Base-by-base conservation (phyloP, 495 filamentous ascomycete genomes). In the Annulohypoxylon stygium region DNA sequence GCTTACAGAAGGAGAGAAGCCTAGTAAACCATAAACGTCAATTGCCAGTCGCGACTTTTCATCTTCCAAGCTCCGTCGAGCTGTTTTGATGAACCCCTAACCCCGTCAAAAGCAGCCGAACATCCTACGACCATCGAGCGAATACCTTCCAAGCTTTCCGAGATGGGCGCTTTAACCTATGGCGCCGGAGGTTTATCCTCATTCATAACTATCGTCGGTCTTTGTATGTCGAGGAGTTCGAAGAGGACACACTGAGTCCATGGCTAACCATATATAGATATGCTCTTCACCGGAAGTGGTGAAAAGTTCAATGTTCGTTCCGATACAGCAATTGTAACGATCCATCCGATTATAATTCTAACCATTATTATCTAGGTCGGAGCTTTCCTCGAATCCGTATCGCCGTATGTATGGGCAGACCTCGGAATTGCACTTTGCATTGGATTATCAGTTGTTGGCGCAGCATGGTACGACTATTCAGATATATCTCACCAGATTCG, bases 201-300 rank as follows among this genome's bases (percentile, higher is more conserved):
- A 69, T 88, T 92, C 69, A 83, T 96, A 74, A 84, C 89, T n/a
- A 88, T 97, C 36, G 88, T 98, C 75, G 96, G 94, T 85, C 83
- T 91, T 81, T 99, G 96, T 98, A 89, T 77, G 83, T 80, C 2
- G 45, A 71, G 51, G 64, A 3, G 36, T 54, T 47, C 16, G 3
- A 20, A 39, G 4, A 4, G 20, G 41, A 43, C 36, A 51, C 9
- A 51, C 39, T 45, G 30, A 47, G 69, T 51, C 69, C 50, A 67
- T 80, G 83, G 77, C 84, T 83, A 69, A 85, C 73, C 66, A 63
- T 30, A 58, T 69, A 80, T 71, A 99, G 97, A 99, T 84, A 93
- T 99, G 92, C 92, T 99, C 68, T 97, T 99, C 79, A 95, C 94
- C 75, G 94, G 93, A 60, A 93, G 95, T 77, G 96, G 97, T 70